Conservation (phyloP, 331 rosid species). For the Rosa hybrid region DNA sequence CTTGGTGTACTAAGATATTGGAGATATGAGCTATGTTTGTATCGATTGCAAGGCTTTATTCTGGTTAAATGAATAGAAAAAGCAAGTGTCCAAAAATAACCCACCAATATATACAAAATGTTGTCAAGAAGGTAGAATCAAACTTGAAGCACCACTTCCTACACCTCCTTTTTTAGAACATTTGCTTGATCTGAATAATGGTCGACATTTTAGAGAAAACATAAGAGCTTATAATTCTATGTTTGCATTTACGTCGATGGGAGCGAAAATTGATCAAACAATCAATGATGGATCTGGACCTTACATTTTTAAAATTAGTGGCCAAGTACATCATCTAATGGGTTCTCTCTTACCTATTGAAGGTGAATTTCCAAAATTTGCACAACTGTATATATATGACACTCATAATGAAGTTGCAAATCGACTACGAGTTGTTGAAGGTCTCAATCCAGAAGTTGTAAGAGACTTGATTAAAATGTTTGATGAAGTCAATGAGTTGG, state of each 20-base stretch:
- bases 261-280: background rate
- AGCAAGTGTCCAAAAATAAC: no score
- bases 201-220: background rate
- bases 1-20: no score
- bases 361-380: background rate
- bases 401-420: background rate
- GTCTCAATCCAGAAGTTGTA: background rate
- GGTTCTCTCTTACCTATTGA: background rate
- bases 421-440: background rate
- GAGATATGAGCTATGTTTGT: no score
- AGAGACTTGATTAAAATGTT: background rate
- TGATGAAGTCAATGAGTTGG: background rate
- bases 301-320: background rate
- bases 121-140: no score
- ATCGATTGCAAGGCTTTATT: no score
- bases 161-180: no score
- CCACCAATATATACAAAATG: no score
- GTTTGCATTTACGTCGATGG: background rate
- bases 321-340: background rate
- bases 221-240: background rate
- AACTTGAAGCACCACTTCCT: no score
- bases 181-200: no score
- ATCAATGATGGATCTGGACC: background rate
- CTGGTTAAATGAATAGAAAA: no score
- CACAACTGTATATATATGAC: background rate